Conservation (phyloP, 2,329 filamentous ascomycete genomes). For the Boeremia lycopersici region DNA sequence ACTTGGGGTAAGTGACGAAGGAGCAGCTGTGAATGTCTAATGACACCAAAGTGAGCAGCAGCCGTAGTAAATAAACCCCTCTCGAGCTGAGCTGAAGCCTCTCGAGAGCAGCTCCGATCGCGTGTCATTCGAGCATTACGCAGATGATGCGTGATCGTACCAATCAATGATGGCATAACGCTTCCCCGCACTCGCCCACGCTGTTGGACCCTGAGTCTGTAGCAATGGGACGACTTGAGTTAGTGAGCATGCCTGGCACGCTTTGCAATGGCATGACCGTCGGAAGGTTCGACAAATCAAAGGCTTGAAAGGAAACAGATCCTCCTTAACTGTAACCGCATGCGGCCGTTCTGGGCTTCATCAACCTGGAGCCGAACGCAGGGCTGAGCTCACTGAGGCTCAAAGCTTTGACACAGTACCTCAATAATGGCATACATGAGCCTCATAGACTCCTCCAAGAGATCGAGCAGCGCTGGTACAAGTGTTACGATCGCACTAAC, state of each 20-base stretch:
- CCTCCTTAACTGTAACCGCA: background rate
- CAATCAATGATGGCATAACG: constrained; percentile 36
- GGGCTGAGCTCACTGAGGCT: background rate
- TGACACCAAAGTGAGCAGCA: background rate
- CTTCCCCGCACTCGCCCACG: constrained; percentile 41
- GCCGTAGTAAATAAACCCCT: constrained; percentile 23
- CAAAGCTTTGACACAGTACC: background rate
- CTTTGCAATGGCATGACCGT: constrained; percentile 2
- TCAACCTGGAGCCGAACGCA: background rate
- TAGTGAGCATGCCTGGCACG: background rate
- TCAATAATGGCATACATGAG: constrained; percentile 6
- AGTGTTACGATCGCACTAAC: constrained; percentile 12
- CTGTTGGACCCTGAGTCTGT: constrained; percentile 34
- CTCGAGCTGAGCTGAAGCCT: constrained; percentile 22
- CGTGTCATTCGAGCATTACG: constrained; percentile 41
- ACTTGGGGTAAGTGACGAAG: background rate
- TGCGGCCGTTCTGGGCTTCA: background rate
- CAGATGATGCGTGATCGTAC: constrained; percentile 40
- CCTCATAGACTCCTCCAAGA: constrained; percentile 11
- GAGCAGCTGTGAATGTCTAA: background rate
- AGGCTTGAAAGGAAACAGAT: background rate
- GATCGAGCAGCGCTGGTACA: constrained; percentile 1
- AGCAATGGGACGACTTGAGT: constrained; percentile 30
- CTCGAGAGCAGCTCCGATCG: constrained; percentile 21
- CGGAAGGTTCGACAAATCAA: constrained; percentile 18